These are phyloP conservation scores for Triticum monococcum DNA, from an alignment of 176 grass and related monocot species.

Conservation along the genomic window DNA sequence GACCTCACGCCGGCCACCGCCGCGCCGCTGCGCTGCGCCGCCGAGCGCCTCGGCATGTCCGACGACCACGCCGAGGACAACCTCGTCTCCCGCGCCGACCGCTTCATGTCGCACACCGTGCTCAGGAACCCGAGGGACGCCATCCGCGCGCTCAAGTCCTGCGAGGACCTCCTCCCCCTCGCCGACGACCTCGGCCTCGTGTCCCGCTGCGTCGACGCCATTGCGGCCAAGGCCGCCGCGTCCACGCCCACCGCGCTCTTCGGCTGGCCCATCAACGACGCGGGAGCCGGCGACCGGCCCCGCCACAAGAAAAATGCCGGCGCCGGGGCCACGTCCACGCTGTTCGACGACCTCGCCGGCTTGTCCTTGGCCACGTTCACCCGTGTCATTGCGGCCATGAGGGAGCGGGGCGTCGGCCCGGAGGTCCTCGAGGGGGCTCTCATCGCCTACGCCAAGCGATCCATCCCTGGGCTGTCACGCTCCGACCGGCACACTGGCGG, in stretches of 20 bases:
- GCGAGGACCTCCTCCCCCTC: conserved; percentile 64
- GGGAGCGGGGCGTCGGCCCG: conserved; percentile 53
- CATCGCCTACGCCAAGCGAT: conserved; percentile 89
- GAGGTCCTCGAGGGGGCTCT: conserved; percentile 78
- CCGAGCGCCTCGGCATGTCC: conserved; percentile 80
- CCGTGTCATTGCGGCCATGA: conserved; percentile 84
- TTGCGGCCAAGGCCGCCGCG: conserved; percentile 62
- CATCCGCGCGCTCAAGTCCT: conserved; percentile 75
- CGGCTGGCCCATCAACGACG: conserved; percentile 77
- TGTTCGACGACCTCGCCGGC: conserved; percentile 83
- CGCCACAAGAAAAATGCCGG: conserved; percentile 41
- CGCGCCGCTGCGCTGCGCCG: conserved; percentile 75
- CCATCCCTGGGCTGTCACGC: conserved; percentile 82
- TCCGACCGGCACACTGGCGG: conserved; percentile 49
- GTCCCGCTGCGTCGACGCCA: conserved; percentile 72
- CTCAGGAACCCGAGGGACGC: conserved; percentile 73
- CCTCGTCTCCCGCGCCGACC: conserved; percentile 75
- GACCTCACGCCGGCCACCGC: conserved; percentile 75
- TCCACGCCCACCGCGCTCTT: conserved; percentile 75
- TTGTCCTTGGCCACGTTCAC: conserved; percentile 69
- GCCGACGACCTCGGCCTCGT: conserved; percentile 74
- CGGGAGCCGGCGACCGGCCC: conserved; percentile 25
- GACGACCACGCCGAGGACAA: conserved; percentile 89
- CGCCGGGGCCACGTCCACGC: conserved; percentile 44
- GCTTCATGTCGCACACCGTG: conserved; percentile 65